phyloP scores from a whole-genome alignment of 192 early-diverging fungal genomes.

The Entophlyctis helioformis region DNA sequence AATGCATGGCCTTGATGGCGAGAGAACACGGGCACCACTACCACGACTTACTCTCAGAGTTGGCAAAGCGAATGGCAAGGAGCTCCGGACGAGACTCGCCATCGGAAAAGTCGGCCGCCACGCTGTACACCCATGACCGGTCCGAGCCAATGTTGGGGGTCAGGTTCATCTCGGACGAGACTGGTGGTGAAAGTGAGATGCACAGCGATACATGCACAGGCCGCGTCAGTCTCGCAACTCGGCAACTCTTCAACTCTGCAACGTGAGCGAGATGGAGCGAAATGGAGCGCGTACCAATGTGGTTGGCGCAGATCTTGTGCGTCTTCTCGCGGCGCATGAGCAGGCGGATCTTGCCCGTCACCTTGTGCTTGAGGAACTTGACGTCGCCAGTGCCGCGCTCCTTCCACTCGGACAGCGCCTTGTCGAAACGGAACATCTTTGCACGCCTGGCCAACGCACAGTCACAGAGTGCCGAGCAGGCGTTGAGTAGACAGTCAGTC shows the following conservation, averaged over 20 bases:
- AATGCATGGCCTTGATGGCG: background rate
- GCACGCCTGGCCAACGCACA: conserved; percentile 53
- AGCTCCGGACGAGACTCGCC: conserved; percentile 72
- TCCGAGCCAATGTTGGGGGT: conserved; percentile 94
- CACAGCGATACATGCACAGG: no score
- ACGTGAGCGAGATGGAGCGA: background rate
- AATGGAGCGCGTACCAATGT: conserved; percentile 46
- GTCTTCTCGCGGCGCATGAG: conserved; percentile 99
- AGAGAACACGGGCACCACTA: background rate
- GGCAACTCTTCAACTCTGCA: no score
- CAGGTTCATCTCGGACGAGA: conserved; percentile 79
- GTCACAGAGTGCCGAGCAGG: no score
- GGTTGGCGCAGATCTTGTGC: conserved; percentile 98
- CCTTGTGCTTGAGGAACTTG: conserved; percentile 90
- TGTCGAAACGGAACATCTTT: conserved; percentile 97
- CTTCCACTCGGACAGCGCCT: conserved; percentile 91
- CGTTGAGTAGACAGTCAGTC: no score
- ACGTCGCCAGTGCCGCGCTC: conserved; percentile 98
- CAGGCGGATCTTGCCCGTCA: conserved; percentile 78
- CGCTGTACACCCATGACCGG: conserved; percentile 98
- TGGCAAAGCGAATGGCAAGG: conserved; percentile 92
- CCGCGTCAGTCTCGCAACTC: no score
- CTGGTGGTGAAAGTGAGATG: no score
- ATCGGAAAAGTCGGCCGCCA: conserved; percentile 80
- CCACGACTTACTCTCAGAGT: conserved; percentile 62